Evolutionary conservation across 2,329 filamentous ascomycete species (phyloP), one percentile per base, ranked within the genome.

Genomic region (Aspergillus carbonarius): DNA sequence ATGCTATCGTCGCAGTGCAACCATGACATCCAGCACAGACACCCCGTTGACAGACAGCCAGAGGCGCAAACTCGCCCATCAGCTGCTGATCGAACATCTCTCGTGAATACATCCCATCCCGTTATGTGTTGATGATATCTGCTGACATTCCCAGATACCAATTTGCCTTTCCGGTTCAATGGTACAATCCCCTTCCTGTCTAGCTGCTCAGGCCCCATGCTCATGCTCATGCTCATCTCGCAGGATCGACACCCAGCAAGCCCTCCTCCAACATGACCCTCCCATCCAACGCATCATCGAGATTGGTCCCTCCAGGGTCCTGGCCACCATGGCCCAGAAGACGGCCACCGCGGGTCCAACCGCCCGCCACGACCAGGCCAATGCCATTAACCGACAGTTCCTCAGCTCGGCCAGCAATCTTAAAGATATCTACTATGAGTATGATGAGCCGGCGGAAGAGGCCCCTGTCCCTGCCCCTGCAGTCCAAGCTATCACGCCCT

Each of bases 91-190:
- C 13, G 35, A 39, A 17, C 35, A 39, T 39, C 35, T 39, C 35
- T 39, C 35, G 35, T 39, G 34, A 39, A 12, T 39, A 23, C 23
- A n/a, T n/a, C 35, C 8, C 8, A 10, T 32, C 7, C 30, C n/a
- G n/a, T 32, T 32, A 32, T 7, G 30, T n/a, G 30, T 32, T 32
- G 7, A 10, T 10, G 9, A 10, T 9, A 12, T 5, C 7, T 32
- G 30, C 30, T 32, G 3, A 32, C 30, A 10, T 3, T 3, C n/a
- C 1, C 34, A 56, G 54, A n/a, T 48, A 57, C 39, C 54, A 57
- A 35, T 57, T 57, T 17, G 54, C 54, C 7, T 57, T 50, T 44
- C 54, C 54, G 18, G 54, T 57, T 6, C 54, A 57, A 57, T 57
- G 54, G 54, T 51, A 51, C 6, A 46, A 15, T 6, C 15, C 18